Evolutionary conservation across 805 yeast species (phyloP), one percentile per base, ranked within the genome.

Genomic region (Saccharomycopsis sp.): DNA sequence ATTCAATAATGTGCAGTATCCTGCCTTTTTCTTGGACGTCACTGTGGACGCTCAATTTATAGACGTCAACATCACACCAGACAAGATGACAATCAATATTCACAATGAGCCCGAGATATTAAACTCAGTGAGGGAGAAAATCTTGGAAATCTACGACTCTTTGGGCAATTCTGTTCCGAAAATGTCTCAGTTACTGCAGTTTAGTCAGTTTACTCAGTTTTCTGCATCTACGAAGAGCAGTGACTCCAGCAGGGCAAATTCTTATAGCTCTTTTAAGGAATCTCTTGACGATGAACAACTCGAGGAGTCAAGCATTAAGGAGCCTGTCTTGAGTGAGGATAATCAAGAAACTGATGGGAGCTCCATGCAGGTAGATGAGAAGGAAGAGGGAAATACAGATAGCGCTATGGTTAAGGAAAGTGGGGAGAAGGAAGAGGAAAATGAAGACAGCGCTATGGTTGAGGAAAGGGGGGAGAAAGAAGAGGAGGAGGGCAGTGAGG

Each of bases 21-120:
- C 98, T 0, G 80, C 82, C 9, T 75, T 87, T 53, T 75, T 90
- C 1, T 64, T 89, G 2, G 77, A 94, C 68, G 63, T 94, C 20
- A 65, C 66, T 14, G 67, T 89, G 3, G 76, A 79, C 47, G 75
- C 87, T 0, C 64, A 66, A 24, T 72, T 75, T 44, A 60, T 85
- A n/a, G 99, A 94, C 70, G 77, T 94, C 18, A 94, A 94, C 69
- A 87, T 94, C 1, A 85, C 97, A 0, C 98, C 99, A 0, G 97
- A 94, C 68, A 94, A 94, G 67, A 75, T 92, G 55, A 80, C 83
- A 1, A 76, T 91, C 1, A 67, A 88, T 64, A 67, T 91, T 1
- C 90, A 85, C 59, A 75, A 83, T 61, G 97, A 91, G 68, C 67
- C 70, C 2, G 68, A 72, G n/a, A 67, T 91, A 1, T 63, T 87